Conservation (phyloP, 768 basidiomycete species). For the Naganishia onofrii region DNA sequence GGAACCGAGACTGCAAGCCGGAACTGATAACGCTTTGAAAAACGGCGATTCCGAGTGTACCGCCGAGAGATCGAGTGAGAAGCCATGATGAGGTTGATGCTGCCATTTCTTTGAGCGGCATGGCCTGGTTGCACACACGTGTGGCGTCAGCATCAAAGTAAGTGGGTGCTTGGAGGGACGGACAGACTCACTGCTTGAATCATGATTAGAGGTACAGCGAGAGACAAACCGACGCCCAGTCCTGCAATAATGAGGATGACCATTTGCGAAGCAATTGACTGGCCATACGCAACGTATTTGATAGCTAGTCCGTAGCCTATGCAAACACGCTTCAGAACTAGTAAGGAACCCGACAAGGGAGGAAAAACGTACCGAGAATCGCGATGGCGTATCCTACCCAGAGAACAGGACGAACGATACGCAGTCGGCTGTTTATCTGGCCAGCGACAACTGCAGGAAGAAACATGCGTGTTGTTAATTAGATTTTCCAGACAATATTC, state of each 20-base stretch:
- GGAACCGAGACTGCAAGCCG: slow-evolving; percentile 40
- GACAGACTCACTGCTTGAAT: slow-evolving; percentile 38
- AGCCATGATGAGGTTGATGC: slow-evolving; percentile 45
- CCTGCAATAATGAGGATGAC: slow-evolving; percentile 38
- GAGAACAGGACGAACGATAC: slow-evolving; percentile 43
- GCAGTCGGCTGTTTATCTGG: slow-evolving; percentile 37
- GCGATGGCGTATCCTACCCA: slow-evolving; percentile 43
- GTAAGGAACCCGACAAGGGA: slow-evolving; percentile 30
- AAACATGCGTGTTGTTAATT: too few relatives aligned
- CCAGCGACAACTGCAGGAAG: slow-evolving; percentile 40
- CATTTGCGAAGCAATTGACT: slow-evolving; percentile 35
- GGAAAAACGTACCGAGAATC: slow-evolving; percentile 32
- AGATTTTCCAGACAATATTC: too few relatives aligned
- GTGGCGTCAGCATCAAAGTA: too few relatives aligned
- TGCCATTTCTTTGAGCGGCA: slow-evolving; percentile 50
- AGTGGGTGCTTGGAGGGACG: too few relatives aligned
- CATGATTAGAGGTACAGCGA: slow-evolving; percentile 45
- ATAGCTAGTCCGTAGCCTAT: slow-evolving; percentile 25
- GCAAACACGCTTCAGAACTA: too few relatives aligned
- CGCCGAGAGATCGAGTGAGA: slow-evolving; percentile 40
- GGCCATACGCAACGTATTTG: slow-evolving; percentile 25
- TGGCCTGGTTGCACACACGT: slow-evolving; percentile 24
- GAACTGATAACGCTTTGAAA: slow-evolving; percentile 48
- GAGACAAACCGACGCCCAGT: slow-evolving; percentile 40
- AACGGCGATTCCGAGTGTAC: slow-evolving; percentile 42